Conservation (phyloP, 768 basidiomycete genomes). For the Serendipita sp. region DNA sequence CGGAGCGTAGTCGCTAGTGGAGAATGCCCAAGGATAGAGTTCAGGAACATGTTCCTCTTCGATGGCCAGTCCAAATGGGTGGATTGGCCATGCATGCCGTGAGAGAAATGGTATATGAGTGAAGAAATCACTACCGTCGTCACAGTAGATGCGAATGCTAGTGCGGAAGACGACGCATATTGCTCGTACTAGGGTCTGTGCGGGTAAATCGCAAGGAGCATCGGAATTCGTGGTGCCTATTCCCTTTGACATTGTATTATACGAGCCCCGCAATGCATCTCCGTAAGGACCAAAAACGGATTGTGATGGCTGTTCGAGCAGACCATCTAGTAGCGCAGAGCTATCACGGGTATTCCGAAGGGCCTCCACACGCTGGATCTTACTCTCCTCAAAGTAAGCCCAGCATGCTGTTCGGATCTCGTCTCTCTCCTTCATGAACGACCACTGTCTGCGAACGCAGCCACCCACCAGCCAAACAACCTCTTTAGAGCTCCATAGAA, state of each 20-base stretch:
- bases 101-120: conserved; percentile 72
- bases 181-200: conserved; percentile 32
- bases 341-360: conserved; percentile 6
- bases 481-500: conserved; percentile 50
- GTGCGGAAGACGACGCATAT: conserved; percentile 67
- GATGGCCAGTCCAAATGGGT: conserved; percentile 64
- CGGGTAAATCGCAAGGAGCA: not conserved
- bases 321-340: conserved; percentile 9
- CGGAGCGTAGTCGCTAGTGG: conserved; percentile 57
- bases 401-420: conserved; percentile 65
- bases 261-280: conserved; percentile 3
- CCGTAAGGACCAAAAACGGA: conserved; percentile 14
- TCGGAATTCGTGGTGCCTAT: not conserved
- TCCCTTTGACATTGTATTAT: not conserved
- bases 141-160: conserved; percentile 53
- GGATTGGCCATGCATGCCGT: conserved; percentile 59
- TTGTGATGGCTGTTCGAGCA: conserved; percentile 9
- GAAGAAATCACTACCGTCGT: conserved; percentile 58
- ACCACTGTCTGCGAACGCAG: conserved; percentile 57
- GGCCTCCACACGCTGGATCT: conserved; percentile 16
- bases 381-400: conserved; percentile 50
- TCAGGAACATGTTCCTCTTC: conserved; percentile 54
- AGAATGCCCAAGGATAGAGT: conserved; percentile 39
- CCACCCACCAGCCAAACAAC: conserved; percentile 54
- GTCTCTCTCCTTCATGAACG: conserved; percentile 53